Evolutionary conservation across 2,329 filamentous ascomycete genomes (phyloP).

Genomic region (Verticillium alfalfae): DNA sequence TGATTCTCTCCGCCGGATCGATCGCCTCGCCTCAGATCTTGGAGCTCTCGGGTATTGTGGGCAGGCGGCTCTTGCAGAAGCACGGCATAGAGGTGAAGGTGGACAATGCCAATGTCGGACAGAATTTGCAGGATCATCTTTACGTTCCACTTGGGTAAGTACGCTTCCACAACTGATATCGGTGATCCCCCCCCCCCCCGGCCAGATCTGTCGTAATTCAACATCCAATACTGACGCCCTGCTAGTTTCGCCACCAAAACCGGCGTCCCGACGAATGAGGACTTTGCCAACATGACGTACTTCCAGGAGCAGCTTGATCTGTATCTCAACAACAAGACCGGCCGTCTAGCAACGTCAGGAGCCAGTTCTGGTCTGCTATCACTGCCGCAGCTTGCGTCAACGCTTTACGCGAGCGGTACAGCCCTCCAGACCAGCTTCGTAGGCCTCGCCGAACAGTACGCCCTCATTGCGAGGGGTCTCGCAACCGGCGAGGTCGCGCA

Average conservation of each 20-base stretch:
- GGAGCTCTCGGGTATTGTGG: constrained; percentile 58
- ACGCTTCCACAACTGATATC: background rate
- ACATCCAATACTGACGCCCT: background rate
- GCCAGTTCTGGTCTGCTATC: constrained; percentile 6
- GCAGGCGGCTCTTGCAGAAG: constrained; percentile 22
- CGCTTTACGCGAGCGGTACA: background rate
- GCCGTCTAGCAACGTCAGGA: constrained; percentile 6
- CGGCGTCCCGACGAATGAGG: constrained; percentile 6
- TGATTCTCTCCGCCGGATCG: constrained; percentile 54
- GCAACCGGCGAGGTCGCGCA: constrained; percentile 2
- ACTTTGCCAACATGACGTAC: constrained; percentile 6
- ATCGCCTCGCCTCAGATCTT: constrained; percentile 51
- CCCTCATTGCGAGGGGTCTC: constrained; percentile 3
- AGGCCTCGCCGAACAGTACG: constrained; percentile 4
- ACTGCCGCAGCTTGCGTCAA: constrained; percentile 4
- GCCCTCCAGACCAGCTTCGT: background rate
- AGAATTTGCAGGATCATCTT: constrained; percentile 29
- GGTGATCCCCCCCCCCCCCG: too few species aligned
- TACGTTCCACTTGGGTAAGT: constrained; percentile 15
- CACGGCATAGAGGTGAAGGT: constrained; percentile 21
- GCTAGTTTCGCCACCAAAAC: constrained; percentile 5
- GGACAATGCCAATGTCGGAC: constrained; percentile 29
- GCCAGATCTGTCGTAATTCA: background rate
- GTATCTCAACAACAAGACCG: constrained; percentile 6
- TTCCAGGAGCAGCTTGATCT: constrained; percentile 7